These are phyloP conservation scores for Colletotrichum siamense DNA, from an alignment of 2,329 filamentous ascomycete genomes.

Conservation along the genomic window DNA sequence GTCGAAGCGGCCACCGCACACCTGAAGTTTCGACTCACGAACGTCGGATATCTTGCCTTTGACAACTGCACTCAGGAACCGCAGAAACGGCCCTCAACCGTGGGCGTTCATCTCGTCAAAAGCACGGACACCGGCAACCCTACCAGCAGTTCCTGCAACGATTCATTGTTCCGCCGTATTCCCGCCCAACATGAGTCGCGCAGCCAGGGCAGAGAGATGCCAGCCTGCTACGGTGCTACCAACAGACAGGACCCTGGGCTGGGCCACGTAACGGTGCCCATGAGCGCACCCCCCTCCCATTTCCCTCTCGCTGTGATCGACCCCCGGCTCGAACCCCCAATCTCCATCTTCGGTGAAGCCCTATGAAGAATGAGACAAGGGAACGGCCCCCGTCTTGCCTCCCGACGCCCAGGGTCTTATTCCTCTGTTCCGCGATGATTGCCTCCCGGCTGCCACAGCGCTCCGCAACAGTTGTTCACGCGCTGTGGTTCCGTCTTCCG, in stretches of 20 bases:
- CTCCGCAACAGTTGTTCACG: neutral
- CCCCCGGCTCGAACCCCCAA: neutral
- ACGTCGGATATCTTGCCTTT: neutral
- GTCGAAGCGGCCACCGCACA: neutral
- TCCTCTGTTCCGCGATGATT: neutral
- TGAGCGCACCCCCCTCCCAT: neutral
- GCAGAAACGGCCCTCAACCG: neutral
- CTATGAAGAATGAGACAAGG: neutral
- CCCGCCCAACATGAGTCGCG: conserved; percentile 15
- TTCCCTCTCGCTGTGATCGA: neutral
- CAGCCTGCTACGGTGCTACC: conserved; percentile 1
- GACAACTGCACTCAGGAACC: neutral
- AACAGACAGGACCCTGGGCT: conserved; percentile 2
- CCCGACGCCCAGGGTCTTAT: neutral
- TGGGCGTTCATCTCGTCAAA: neutral
- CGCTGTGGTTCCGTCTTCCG: conserved; percentile 1
- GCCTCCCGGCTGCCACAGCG: neutral
- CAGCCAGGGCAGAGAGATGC: neutral
- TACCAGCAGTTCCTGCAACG: neutral
- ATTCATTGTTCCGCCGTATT: neutral
- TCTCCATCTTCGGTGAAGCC: conserved; percentile 7
- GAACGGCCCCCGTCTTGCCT: neutral
- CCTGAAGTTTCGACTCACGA: neutral
- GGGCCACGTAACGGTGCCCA: conserved; percentile 1
- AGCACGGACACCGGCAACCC: neutral